A percentile compares a stretch with the other conserved stretches of the same genome.
Evolutionary conservation across 129 eudicot species (phyloP).

Genomic region (Artemisia tridentata): DNA sequence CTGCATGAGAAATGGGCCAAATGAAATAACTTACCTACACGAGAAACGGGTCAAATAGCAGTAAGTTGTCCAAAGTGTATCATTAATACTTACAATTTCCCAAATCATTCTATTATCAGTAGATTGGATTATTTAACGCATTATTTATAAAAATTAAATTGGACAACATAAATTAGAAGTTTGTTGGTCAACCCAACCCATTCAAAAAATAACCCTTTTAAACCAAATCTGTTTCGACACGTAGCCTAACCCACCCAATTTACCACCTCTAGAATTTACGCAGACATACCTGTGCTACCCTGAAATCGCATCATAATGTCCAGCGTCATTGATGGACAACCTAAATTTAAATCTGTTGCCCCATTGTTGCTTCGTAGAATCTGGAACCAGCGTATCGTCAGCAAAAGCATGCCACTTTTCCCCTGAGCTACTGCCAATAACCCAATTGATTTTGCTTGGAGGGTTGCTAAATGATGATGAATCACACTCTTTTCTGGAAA

Average conservation of each 20-base stretch:
- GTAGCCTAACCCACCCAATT: not conserved
- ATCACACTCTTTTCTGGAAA: slow-evolving; percentile 17
- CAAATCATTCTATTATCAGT: no score
- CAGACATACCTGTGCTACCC: slow-evolving; percentile 32
- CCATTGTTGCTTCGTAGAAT: slow-evolving; percentile 63
- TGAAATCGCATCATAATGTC: slow-evolving; percentile 4
- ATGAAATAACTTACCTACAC: no score
- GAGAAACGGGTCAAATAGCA: no score
- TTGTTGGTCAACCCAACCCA: no score
- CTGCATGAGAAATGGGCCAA: no score
- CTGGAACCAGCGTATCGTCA: slow-evolving; percentile 42
- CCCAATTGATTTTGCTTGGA: slow-evolving; percentile 73
- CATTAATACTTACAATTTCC: no score
- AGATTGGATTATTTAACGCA: no score
- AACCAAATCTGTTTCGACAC: not conserved
- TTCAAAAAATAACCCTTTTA: no score
- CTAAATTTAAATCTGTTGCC: slow-evolving; percentile 48
- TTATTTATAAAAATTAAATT: no score
- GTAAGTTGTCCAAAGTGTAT: no score
- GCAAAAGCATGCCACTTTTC: slow-evolving; percentile 66
- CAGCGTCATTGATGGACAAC: slow-evolving; percentile 29
- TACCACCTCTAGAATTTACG: not conserved
- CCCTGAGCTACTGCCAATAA: slow-evolving; percentile 44
- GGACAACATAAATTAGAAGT: no score
- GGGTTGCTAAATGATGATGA: slow-evolving; percentile 42